Percentiles rank a stretch among this genome's conserved stretches.
Conservation (phyloP, 2,329 filamentous ascomycete genomes). For the Pseudocercospora vitis region DNA sequence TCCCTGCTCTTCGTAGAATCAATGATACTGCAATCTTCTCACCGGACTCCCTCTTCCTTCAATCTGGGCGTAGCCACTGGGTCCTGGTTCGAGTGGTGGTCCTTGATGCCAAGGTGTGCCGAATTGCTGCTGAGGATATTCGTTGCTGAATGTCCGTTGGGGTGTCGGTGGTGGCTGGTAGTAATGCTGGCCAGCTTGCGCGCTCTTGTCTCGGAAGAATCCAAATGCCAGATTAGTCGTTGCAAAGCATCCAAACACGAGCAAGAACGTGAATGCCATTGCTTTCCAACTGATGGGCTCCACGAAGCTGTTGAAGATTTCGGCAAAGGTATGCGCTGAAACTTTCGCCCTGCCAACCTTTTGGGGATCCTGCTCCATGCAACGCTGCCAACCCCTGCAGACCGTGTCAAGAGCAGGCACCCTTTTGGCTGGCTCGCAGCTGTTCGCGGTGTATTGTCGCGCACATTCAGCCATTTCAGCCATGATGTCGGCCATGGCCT, state of each 20-base stretch:
- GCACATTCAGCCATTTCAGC: slow-evolving; percentile 73
- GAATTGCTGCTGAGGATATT: slow-evolving; percentile 28
- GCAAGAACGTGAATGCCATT: slow-evolving; percentile 57
- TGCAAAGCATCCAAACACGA: slow-evolving; percentile 55
- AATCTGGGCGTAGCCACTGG: slow-evolving; percentile 35
- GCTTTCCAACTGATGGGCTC: slow-evolving; percentile 86
- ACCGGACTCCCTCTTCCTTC: slow-evolving; percentile 38
- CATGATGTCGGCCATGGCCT: slow-evolving; percentile 64
- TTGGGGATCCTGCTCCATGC: slow-evolving; percentile 81
- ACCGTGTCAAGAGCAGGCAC: slow-evolving; percentile 70
- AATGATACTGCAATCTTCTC: slow-evolving; percentile 36
- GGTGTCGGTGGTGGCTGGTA: slow-evolving; percentile 37
- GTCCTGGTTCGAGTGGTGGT: slow-evolving; percentile 34
- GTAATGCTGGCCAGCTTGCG: slow-evolving; percentile 30
- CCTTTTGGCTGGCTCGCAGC: slow-evolving; percentile 65
- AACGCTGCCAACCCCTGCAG: slow-evolving; percentile 80
- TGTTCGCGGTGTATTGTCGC: slow-evolving; percentile 72
- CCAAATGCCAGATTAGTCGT: slow-evolving; percentile 62
- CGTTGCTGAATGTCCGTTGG: slow-evolving; percentile 35
- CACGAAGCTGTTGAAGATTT: slow-evolving; percentile 91
- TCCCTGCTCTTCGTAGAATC: slow-evolving; percentile 10
- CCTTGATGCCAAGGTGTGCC: slow-evolving; percentile 36
- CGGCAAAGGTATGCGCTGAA: slow-evolving; percentile 81
- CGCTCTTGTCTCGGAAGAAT: slow-evolving; percentile 50
- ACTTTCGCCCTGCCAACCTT: slow-evolving; percentile 77